Evolutionary conservation across 495 filamentous ascomycete species (phyloP), one percentile per base, ranked within the genome.

Genomic region (Lophiostoma macrostomum): DNA sequence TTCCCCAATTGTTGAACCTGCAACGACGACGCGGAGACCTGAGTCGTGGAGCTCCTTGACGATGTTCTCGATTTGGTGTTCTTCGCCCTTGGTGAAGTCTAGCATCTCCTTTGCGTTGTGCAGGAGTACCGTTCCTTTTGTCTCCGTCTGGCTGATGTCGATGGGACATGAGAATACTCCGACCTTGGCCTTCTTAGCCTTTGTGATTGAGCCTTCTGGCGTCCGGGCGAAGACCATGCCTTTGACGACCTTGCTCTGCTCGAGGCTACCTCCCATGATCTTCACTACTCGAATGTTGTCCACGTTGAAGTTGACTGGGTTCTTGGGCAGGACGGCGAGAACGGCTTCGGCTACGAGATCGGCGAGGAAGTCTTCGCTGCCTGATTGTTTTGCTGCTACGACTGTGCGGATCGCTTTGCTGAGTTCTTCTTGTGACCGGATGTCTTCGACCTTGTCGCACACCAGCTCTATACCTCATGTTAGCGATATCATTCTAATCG

Each of bases 281-380:
- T 99, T 99, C 51, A 99, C 94, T 52, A 99, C 94, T 41, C 94
- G 89, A 58, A 99, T 83, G 67, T 97, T 99, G 76, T 99, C 94
- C 60, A 99, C 94, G 72, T 97, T 99, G 77, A 99, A 99, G 75
- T 96, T 96, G 67, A 76, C 69, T n/a, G 94, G 87, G 74, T 97
- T 94, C 76, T 96, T 97, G 53, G 94, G 94, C 38, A 97, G 80
- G 3, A 99, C 94, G 41, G 89, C 83, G 43, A 96, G 81, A 20
- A 97, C 89, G 23, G 91, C 94, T 75, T 96, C 90, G 29, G 94
- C 83, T 47, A 99, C 91, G 58, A 97, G 74, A 16, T 79, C 71
- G 42, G 93, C 88, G 30, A 99, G 79, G 53, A 86, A 74, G 58
- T 96, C 90, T 70, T 97, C 94, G 64, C 76, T 88, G 54, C 91